Evolutionary conservation across 208 protist species (phyloP), one percentile per base, ranked within the genome.

Genomic region (Trypanosoma avium): DNA sequence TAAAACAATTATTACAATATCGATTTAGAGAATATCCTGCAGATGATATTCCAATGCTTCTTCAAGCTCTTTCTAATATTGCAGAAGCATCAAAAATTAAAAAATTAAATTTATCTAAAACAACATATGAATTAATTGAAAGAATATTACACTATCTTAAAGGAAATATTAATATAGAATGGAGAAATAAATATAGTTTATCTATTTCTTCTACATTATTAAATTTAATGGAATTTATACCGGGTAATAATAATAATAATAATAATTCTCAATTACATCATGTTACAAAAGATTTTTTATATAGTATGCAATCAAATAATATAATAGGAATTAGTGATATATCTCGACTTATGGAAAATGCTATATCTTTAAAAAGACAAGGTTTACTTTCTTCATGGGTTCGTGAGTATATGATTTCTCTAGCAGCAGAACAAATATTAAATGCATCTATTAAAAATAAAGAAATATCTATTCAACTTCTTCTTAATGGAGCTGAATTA

Each of bases 41-140:
- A 4, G 53, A 64, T 38, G 58, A 64, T 36, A 21, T 73, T 2
- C 67, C 67, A 2, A 64, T 73, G 57, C 59, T 74, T 30, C 47
- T 74, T 4, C 58, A 56, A 15, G 49, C 50, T 22, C 55, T 74
- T 36, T 0, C 32, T 26, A 59, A 67, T 30, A 32, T 74, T 10
- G 12, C 35, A 35, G 48, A 54, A 42, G 46, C 48, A n/a, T n/a
- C n/a, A n/a, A n/a, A n/a, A n/a, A n/a, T n/a, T n/a, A n/a, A n/a
- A n/a, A n/a, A n/a, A n/a, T n/a, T n/a, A n/a, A n/a, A n/a, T n/a
- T n/a, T n/a, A n/a, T n/a, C n/a, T n/a, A n/a, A n/a, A n/a, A n/a
- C n/a, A n/a, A n/a, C n/a, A n/a, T n/a, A n/a, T n/a, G n/a, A 67
- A 32, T 4, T 67, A 40, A 49, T 32, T 13, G 56, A 61, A 21